These are phyloP conservation scores for Hypoxylon sp. DNA, from an alignment of 2,329 filamentous ascomycete species.

Conservation along the genomic window DNA sequence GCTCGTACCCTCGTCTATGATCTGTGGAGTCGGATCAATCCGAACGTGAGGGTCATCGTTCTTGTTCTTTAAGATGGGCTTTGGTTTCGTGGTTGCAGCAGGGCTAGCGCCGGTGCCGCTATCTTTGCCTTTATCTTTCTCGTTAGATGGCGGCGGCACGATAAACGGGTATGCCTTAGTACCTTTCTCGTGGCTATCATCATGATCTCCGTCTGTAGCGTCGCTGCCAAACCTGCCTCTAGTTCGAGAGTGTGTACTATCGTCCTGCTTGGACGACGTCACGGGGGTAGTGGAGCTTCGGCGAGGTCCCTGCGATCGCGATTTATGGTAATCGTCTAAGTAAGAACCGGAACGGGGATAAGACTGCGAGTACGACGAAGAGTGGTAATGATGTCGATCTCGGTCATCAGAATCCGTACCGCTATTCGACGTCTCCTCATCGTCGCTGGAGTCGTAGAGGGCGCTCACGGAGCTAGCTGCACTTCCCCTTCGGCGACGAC, in stretches of 20 bases:
- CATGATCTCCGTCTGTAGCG: slow-evolving; percentile 15
- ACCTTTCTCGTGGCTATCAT: slow-evolving; percentile 50
- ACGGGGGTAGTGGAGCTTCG: slow-evolving; percentile 36
- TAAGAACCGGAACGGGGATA: slow-evolving; percentile 41
- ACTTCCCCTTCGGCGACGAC: slow-evolving; percentile 46
- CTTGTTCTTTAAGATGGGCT: slow-evolving; percentile 74
- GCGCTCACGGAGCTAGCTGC: slow-evolving; percentile 47
- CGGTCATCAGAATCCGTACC: slow-evolving; percentile 25
- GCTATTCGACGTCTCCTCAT: slow-evolving; percentile 34
- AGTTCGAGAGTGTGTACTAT: slow-evolving; percentile 20
- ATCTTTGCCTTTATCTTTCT: slow-evolving; percentile 41
- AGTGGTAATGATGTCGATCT: slow-evolving; percentile 18
- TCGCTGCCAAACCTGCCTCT: slow-evolving; percentile 12
- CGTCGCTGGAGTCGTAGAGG: slow-evolving; percentile 52
- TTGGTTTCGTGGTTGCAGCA: slow-evolving; percentile 61
- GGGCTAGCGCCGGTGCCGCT: slow-evolving; percentile 51
- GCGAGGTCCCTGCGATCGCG: slow-evolving; percentile 35
- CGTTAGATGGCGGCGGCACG: slow-evolving; percentile 55
- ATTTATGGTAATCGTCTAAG: slow-evolving; percentile 34
- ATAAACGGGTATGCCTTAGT: slow-evolving; percentile 59
- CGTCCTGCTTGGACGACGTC: slow-evolving; percentile 32
- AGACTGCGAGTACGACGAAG: slow-evolving; percentile 44
- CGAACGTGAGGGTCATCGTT: slow-evolving; percentile 69
- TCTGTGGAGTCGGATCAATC: slow-evolving; percentile 63
- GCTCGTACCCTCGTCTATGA: slow-evolving; percentile 57